A percentile compares a stretch with the other conserved stretches of the same genome.
These are phyloP conservation scores for Mayamaea pseudoterrestris DNA, from an alignment of 108 stramenopile species.

Conservation along the genomic window DNA sequence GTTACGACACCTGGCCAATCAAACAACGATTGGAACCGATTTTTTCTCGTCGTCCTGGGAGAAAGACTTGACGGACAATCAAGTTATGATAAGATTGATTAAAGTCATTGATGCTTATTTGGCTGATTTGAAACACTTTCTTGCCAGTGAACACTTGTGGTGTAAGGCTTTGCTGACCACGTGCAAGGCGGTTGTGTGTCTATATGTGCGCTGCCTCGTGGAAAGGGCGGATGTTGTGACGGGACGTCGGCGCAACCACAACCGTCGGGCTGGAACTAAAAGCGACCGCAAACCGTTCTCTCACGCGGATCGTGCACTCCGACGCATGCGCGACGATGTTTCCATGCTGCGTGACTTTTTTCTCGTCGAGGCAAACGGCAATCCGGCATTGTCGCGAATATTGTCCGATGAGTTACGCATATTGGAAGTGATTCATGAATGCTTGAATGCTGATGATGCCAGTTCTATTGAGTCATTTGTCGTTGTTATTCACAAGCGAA, in stretches of 20 bases:
- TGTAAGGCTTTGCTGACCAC: constrained; percentile 55
- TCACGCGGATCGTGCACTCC: constrained; percentile 31
- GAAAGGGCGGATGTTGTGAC: constrained; percentile 37
- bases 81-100: constrained; percentile 49
- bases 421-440: constrained; percentile 37
- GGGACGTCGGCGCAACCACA: neutral
- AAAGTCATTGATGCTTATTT: constrained; percentile 49
- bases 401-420: constrained; percentile 56
- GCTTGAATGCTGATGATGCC: constrained; percentile 31
- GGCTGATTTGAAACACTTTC: constrained; percentile 33
- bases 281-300: constrained; percentile 21
- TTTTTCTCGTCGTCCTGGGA: constrained; percentile 69
- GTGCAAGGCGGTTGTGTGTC: constrained; percentile 54
- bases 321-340: constrained; percentile 61
- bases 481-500: constrained; percentile 57
- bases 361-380: constrained; percentile 28
- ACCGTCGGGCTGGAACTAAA: neutral
- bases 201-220: constrained; percentile 60
- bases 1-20: constrained; percentile 28
- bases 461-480: constrained; percentile 50
- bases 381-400: constrained; percentile 36
- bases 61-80: constrained; percentile 49
- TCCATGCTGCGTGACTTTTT: constrained; percentile 57
- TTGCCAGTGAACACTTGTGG: constrained; percentile 50
- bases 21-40: constrained; percentile 35